A percentile compares a stretch with the other conserved stretches of the same genome.
phyloP scores from a whole-genome alignment of 805 yeast species.

The Candida golubevii region DNA sequence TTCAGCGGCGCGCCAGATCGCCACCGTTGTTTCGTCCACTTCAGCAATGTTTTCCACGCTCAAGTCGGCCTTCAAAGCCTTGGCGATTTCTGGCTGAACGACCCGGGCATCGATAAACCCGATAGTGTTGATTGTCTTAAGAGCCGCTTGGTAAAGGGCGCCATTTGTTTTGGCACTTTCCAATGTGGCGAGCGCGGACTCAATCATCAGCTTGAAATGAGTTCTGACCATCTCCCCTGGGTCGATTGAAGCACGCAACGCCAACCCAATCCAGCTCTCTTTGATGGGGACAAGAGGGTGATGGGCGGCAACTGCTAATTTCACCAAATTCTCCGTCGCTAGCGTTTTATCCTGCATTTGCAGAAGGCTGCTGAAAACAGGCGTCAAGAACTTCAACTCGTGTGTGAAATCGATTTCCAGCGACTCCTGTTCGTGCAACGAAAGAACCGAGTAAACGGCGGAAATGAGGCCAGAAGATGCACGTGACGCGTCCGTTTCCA shows the following conservation, averaged over 20 bases:
- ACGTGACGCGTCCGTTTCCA: slow-evolving; percentile 14
- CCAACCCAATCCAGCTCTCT: slow-evolving; percentile 76
- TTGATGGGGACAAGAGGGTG: slow-evolving; percentile 27
- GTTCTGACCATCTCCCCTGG: slow-evolving; percentile 44
- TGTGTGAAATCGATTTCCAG: slow-evolving; percentile 14
- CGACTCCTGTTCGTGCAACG: slow-evolving; percentile 11
- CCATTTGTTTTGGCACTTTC: slow-evolving; percentile 28
- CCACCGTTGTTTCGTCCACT: slow-evolving; percentile 47
- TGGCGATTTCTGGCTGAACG: slow-evolving; percentile 48
- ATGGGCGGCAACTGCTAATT: slow-evolving; percentile 28
- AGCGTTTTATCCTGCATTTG: slow-evolving; percentile 17
- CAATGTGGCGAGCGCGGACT: slow-evolving; percentile 15
- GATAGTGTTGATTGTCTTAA: slow-evolving; percentile 31
- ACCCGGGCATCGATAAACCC: slow-evolving; percentile 58
- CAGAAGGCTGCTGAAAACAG: slow-evolving; percentile 24
- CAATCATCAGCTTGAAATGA: slow-evolving; percentile 21
- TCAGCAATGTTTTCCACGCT: slow-evolving; percentile 28
- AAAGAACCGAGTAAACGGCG: slow-evolving; percentile 34
- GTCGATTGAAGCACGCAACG: slow-evolving; percentile 54
- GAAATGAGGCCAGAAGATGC: slow-evolving; percentile 43
- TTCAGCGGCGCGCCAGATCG: slow-evolving; percentile 65
- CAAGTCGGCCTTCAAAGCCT: slow-evolving; percentile 42
- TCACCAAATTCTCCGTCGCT: slow-evolving; percentile 18
- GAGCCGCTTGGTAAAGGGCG: slow-evolving; percentile 49
- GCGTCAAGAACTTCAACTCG: slow-evolving; percentile 20